Evolutionary conservation across 2,329 filamentous ascomycete species (phyloP).

Genomic region (Metarhizium robertsii): DNA sequence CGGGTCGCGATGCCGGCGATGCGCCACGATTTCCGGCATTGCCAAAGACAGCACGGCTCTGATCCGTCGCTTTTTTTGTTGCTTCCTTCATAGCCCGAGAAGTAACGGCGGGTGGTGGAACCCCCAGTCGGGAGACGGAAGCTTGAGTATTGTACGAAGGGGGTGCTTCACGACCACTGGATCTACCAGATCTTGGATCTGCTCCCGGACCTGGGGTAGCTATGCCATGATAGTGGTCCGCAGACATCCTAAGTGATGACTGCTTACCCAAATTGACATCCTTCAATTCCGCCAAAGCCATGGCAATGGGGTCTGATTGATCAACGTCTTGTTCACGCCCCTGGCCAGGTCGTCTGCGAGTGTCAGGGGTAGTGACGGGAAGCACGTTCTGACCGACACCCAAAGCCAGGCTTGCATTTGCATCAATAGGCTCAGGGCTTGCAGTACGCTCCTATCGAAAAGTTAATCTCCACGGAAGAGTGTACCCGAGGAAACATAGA

Average conservation of each 20-base stretch:
- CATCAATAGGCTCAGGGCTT: conserved; percentile 82
- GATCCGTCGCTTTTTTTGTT: conserved; percentile 76
- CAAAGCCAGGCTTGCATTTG: conserved; percentile 82
- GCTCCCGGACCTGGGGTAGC: conserved; percentile 62
- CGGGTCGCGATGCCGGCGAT: conserved; percentile 42
- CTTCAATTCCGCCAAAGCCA: conserved; percentile 87
- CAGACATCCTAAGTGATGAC: conserved; percentile 75
- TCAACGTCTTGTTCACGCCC: conserved; percentile 35
- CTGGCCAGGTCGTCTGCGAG: conserved; percentile 26
- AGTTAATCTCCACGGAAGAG: background rate
- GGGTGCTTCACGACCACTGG: conserved; percentile 41
- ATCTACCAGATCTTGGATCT: conserved; percentile 30
- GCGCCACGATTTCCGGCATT: conserved; percentile 17
- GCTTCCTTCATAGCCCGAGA: conserved; percentile 93
- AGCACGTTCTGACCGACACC: conserved; percentile 97
- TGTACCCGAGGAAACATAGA: background rate
- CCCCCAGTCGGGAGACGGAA: conserved; percentile 69
- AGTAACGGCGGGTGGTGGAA: conserved; percentile 86
- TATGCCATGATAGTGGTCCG: conserved; percentile 91
- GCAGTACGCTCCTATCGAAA: conserved; percentile 32
- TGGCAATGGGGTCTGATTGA: conserved; percentile 78
- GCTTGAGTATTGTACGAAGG: conserved; percentile 67
- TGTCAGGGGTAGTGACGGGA: conserved; percentile 74
- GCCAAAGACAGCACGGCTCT: conserved; percentile 70
- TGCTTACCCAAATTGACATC: conserved; percentile 70